Percentiles rank a stretch among this genome's conserved stretches.
These are phyloP conservation scores for Lactifluus volemus DNA, from an alignment of 768 basidiomycete species.

Conservation along the genomic window DNA sequence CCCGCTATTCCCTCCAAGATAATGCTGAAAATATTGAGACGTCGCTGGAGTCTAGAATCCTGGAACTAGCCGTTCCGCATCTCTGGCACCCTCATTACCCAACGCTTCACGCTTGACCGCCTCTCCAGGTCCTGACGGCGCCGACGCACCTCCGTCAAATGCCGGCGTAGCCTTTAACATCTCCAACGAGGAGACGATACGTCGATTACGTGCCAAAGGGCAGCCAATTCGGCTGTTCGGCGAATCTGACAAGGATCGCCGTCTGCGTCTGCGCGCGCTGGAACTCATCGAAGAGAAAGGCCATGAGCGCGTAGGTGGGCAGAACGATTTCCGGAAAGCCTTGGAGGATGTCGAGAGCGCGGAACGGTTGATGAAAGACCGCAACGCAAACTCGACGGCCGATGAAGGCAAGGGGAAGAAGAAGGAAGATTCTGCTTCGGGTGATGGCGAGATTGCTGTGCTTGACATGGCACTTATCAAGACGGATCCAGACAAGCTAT, in stretches of 20 bases:
- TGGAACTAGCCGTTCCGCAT: conserved; percentile 6
- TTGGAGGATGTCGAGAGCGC: conserved; percentile 81
- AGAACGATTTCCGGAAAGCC: conserved; percentile 92
- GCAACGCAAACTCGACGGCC: conserved; percentile 29
- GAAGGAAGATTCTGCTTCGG: conserved; percentile 39
- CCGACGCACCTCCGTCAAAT: conserved; percentile 28
- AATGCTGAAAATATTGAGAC: conserved; percentile 5
- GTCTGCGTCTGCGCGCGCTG: conserved; percentile 81
- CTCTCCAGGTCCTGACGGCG: conserved; percentile 36
- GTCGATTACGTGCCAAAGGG: conserved; percentile 81
- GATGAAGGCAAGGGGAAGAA: conserved; percentile 50
- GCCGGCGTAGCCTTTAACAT: conserved; percentile 58
- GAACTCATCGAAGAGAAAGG: conserved; percentile 93
- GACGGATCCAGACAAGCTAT: conserved; percentile 88
- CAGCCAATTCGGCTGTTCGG: conserved; percentile 94
- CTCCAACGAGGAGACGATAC: conserved; percentile 86
- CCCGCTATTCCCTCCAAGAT: conserved; percentile 15
- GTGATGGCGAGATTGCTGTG: conserved; percentile 33
- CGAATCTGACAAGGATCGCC: conserved; percentile 89
- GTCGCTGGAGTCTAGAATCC: conserved; percentile 20
- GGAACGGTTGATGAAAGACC: conserved; percentile 55
- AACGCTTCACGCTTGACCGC: conserved; percentile 16
- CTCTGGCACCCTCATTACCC: conserved; percentile 22
- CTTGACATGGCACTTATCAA: conserved; percentile 79
- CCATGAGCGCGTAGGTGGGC: conserved; percentile 68